Conservation (phyloP, 331 rosid genomes). For the Saraca asoca region DNA sequence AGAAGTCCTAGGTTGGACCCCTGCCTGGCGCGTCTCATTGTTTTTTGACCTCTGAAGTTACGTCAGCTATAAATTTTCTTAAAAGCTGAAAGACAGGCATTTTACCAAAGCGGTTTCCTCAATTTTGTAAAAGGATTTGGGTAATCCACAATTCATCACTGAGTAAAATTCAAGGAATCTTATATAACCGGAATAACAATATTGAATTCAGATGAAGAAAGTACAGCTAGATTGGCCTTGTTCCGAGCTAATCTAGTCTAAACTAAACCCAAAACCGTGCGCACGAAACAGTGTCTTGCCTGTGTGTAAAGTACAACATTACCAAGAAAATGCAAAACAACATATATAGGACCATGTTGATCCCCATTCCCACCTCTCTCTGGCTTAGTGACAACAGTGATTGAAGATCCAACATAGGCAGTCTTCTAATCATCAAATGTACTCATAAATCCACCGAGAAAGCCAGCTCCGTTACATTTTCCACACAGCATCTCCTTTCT, state of each 20-base stretch:
- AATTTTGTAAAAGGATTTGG: too few relatives aligned
- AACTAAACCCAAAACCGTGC: neutral
- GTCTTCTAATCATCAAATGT: slow-evolving; percentile 58
- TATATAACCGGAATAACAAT: too few relatives aligned
- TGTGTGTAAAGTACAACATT: slow-evolving; percentile 8
- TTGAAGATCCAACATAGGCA: slow-evolving; percentile 24
- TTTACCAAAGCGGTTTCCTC: too few relatives aligned
- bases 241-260: neutral
- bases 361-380: slow-evolving; percentile 22
- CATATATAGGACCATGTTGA: slow-evolving; percentile 25
- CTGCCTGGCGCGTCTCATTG: slow-evolving; percentile 45
- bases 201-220: slow-evolving; percentile 20
- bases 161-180: too few relatives aligned
- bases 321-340: slow-evolving; percentile 20
- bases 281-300: slow-evolving; percentile 3
- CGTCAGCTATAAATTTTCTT: too few relatives aligned
- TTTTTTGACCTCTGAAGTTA: too few relatives aligned
- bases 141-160: too few relatives aligned
- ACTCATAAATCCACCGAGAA: slow-evolving; percentile 89
- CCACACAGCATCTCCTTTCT: slow-evolving; percentile 85
- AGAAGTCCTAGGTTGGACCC: slow-evolving; percentile 67
- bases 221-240: neutral
- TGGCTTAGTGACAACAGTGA: slow-evolving; percentile 18
- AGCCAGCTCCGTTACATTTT: slow-evolving; percentile 93
- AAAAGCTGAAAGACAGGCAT: too few relatives aligned